phyloP scores from a whole-genome alignment of 768 basidiomycete species.

The Pleurotus ostreatus region DNA sequence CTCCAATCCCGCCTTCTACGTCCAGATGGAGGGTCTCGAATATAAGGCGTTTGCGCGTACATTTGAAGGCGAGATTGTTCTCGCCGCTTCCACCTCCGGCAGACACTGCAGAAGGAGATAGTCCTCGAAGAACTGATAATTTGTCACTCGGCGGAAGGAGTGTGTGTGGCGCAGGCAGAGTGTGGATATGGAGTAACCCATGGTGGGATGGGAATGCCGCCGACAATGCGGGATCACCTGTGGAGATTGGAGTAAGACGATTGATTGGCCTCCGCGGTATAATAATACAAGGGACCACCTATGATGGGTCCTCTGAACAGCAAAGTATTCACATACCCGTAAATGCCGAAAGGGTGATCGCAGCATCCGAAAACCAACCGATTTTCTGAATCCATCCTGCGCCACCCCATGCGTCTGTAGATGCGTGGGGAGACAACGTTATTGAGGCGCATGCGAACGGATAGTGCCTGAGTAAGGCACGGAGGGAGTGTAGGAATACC shows the following conservation, averaged over 20 bases:
- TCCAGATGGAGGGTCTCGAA: conserved; percentile 91
- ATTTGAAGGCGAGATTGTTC: conserved; percentile 94
- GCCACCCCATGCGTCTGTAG: conserved; percentile 54
- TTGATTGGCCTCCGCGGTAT: background rate
- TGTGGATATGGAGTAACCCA: conserved; percentile 76
- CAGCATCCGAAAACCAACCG: conserved; percentile 75
- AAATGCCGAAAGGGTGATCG: conserved; percentile 73
- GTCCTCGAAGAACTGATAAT: conserved; percentile 79
- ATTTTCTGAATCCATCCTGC: conserved; percentile 74
- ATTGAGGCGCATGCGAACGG: conserved; percentile 64
- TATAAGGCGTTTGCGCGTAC: conserved; percentile 80
- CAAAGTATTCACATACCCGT: conserved; percentile 49
- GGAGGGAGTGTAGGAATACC: conserved; percentile 68
- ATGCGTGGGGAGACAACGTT: conserved; percentile 61
- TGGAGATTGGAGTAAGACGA: background rate
- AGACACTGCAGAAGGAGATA: conserved; percentile 50
- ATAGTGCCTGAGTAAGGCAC: conserved; percentile 52
- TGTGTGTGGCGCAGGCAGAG: conserved; percentile 70
- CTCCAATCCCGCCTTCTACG: conserved; percentile 79
- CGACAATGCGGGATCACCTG: conserved; percentile 76
- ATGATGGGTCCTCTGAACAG: conserved; percentile 1
- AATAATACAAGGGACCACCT: too few species aligned
- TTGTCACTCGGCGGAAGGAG: conserved; percentile 78
- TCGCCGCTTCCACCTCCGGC: conserved; percentile 69
- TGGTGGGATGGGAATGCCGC: conserved; percentile 79